phyloP scores from a whole-genome alignment of 164 flowering plant genomes.

The Paratinospora sagittata region DNA sequence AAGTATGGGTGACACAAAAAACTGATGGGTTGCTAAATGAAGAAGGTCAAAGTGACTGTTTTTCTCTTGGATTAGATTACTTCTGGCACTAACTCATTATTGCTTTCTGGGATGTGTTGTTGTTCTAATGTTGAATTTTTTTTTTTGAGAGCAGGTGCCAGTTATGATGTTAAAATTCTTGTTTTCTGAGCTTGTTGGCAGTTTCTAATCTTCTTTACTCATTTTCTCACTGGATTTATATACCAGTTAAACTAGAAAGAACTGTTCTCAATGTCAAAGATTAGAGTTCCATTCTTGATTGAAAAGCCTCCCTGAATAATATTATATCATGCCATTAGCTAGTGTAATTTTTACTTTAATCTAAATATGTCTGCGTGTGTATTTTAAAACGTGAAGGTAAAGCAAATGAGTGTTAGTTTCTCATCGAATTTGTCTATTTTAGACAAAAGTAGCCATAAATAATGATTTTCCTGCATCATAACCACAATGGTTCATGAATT shows the following conservation, averaged over 20 bases:
- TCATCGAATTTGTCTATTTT: background rate
- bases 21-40: conserved; percentile 54
- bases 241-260: background rate
- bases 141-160: background rate
- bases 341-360: background rate
- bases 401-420: background rate
- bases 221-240: background rate
- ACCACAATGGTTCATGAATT: too few relatives aligned
- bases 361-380: background rate
- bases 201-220: background rate
- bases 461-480: background rate
- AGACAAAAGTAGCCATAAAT: background rate
- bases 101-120: background rate
- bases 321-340: background rate
- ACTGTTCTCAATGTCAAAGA: background rate
- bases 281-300: background rate
- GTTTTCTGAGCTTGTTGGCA: background rate
- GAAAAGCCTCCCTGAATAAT: background rate
- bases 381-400: background rate
- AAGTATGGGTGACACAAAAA: conserved; percentile 79
- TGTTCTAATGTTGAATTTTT: background rate
- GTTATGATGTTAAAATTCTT: background rate
- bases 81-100: background rate
- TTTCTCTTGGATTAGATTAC: conserved; percentile 10
- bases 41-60: conserved; percentile 56